Percentiles rank a stretch among this genome's conserved stretches.
Conservation (phyloP, 805 yeast species). For the Metschnikowia drakensbergensis region DNA sequence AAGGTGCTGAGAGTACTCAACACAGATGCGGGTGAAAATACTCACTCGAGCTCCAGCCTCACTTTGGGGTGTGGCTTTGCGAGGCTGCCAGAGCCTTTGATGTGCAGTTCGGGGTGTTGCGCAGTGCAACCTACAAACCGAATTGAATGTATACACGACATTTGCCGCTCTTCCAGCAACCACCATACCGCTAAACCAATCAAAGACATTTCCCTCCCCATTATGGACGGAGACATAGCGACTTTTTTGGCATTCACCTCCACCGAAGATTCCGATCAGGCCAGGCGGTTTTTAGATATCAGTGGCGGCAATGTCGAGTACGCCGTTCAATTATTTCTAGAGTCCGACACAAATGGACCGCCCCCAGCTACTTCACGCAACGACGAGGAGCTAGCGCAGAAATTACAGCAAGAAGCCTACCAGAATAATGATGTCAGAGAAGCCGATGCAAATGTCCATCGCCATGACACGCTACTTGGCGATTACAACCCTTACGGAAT, state of each 20-base stretch:
- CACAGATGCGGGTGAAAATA: too few species aligned
- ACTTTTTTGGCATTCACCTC: slow-evolving; percentile 84
- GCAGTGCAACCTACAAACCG: not conserved
- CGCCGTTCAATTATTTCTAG: slow-evolving; percentile 82
- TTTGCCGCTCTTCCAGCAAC: slow-evolving; percentile 1
- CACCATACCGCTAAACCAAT: not conserved
- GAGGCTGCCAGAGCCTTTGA: not conserved
- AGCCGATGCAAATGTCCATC: slow-evolving; percentile 74
- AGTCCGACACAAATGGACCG: slow-evolving; percentile 29
- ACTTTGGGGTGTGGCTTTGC: not conserved
- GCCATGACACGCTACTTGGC: slow-evolving; percentile 73
- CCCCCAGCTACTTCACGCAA: slow-evolving; percentile 24
- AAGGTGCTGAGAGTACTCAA: too few species aligned
- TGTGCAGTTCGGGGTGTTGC: not conserved
- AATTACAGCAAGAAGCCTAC: slow-evolving; percentile 63
- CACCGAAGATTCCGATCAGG: slow-evolving; percentile 59
- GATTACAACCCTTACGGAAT: slow-evolving; percentile 9
- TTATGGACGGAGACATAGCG: slow-evolving; percentile 52
- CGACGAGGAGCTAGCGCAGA: slow-evolving; percentile 56
- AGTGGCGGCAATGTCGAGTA: slow-evolving; percentile 73
- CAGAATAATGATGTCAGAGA: slow-evolving; percentile 34
- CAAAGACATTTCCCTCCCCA: not conserved
- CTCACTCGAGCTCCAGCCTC: too few species aligned
- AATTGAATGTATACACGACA: not conserved
- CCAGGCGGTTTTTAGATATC: slow-evolving; percentile 74